Percentiles rank a stretch among this genome's conserved stretches.
Conservation (phyloP, 768 basidiomycete genomes). For the Cystofilobasidium bisporidii region DNA sequence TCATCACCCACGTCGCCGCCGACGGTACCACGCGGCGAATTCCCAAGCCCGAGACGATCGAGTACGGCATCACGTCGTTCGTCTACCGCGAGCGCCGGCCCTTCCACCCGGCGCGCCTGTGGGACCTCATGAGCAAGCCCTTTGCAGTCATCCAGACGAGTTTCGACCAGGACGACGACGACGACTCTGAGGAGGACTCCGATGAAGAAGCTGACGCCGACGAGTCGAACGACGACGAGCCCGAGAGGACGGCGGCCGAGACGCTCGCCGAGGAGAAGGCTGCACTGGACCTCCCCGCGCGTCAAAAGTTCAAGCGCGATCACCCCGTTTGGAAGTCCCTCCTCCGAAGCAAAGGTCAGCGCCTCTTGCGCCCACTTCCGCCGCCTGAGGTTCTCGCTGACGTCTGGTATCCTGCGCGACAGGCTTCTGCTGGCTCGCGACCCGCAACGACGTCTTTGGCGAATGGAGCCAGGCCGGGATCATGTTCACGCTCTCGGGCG, state of each 20-base stretch:
- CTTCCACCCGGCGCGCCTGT: slow-evolving; percentile 39
- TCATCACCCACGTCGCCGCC: slow-evolving; percentile 29
- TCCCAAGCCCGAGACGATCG: slow-evolving; percentile 29
- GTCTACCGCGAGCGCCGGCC: slow-evolving; percentile 40
- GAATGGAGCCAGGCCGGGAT: slow-evolving; percentile 40
- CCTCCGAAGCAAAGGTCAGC: neutral
- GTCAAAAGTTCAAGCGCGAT: neutral
- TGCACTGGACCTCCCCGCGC: neutral
- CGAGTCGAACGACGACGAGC: slow-evolving; percentile 31
- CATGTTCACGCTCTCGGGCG: slow-evolving; percentile 37
- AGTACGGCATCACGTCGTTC: slow-evolving; percentile 35
- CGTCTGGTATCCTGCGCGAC: slow-evolving; percentile 21
- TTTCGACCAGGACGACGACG: slow-evolving; percentile 30
- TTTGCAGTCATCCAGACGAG: slow-evolving; percentile 39
- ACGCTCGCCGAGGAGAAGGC: slow-evolving; percentile 7
- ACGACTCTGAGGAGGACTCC: slow-evolving; percentile 28
- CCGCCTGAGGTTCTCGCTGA: neutral
- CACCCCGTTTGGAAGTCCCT: slow-evolving; percentile 2
- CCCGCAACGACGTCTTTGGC: slow-evolving; percentile 35
- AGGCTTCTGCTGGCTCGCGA: slow-evolving; percentile 41
- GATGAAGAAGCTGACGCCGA: slow-evolving; percentile 28
- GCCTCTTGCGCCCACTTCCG: neutral
- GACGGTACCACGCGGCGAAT: slow-evolving; percentile 31
- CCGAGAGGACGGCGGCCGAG: neutral
- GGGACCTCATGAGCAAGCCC: slow-evolving; percentile 35